These are phyloP conservation scores for Oligophagozyma castellii DNA, from an alignment of 1,139 yeast species.

Conservation along the genomic window DNA sequence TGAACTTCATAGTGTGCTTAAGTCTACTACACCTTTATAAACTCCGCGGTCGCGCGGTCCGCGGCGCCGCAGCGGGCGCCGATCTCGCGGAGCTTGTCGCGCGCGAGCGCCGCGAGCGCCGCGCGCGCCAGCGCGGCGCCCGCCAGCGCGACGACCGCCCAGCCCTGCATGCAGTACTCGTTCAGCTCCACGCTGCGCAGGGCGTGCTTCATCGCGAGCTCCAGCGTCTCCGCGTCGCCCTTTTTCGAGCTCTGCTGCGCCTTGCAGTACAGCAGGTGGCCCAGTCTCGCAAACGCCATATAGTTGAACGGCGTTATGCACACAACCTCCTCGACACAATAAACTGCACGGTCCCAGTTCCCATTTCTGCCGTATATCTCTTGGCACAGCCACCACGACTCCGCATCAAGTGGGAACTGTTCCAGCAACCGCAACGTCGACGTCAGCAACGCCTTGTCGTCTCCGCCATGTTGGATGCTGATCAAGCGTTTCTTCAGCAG, in stretches of 20 bases:
- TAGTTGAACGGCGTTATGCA: slow-evolving; percentile 60
- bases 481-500: slow-evolving; percentile 18
- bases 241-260: slow-evolving; percentile 7
- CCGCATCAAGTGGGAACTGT: slow-evolving; percentile 50
- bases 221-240: slow-evolving; percentile 12
- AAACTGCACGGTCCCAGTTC: slow-evolving; percentile 52
- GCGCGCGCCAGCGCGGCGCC: slow-evolving; percentile 24
- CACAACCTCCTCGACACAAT: slow-evolving; percentile 55
- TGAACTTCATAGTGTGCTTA: too few species aligned
- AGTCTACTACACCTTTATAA: too few species aligned
- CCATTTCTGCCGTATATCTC: slow-evolving; percentile 47
- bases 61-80: slow-evolving; percentile 22
- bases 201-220: slow-evolving; percentile 39
- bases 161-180: slow-evolving; percentile 52
- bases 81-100: slow-evolving; percentile 25
- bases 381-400: slow-evolving; percentile 67
- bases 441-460: slow-evolving; percentile 8
- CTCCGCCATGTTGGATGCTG: slow-evolving; percentile 6
- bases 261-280: slow-evolving; percentile 17
- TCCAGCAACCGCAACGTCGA: slow-evolving; percentile 15
- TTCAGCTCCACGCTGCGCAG: slow-evolving; percentile 65
- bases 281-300: slow-evolving; percentile 35
- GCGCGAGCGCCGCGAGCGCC: slow-evolving; percentile 26
- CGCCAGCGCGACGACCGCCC: slow-evolving; percentile 55
- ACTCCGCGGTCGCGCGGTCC: slow-evolving; percentile 12